Evolutionary conservation across 805 yeast genomes (phyloP), one percentile per base, ranked within the genome.

Genomic region (baker's yeast (Saccharomyces cerevisiae)): DNA sequence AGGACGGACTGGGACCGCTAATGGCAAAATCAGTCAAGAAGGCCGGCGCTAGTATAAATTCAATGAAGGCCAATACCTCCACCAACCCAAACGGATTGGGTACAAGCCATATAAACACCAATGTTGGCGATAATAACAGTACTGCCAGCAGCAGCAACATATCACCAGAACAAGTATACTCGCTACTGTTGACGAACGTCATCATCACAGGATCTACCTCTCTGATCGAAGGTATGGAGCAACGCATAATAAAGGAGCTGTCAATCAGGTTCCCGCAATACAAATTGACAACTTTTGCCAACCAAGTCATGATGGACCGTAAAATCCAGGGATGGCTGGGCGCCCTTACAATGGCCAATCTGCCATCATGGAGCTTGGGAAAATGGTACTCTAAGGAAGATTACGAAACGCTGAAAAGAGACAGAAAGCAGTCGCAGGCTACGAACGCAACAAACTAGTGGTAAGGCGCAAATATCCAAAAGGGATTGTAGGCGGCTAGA

Each of bases 321-420:
- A 78, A 80, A 59, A 82, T 80, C 62, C 85, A 89, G 55, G 76
- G 89, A 21, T 90, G 96, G 96, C 81, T 87, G 47, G 96, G 96
- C 29, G 96, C 94, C 51, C 58, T 57, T 27, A 58, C 67, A 1
- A 65, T 66, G 64, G 58, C 66, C 9, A 65, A 63, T 41, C 49
- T 67, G 41, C 70, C 69, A 9, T 55, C 60, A 14, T 67, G 69
- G 70, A 67, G 65, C 31, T 51, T 67, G 41, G 68, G 69, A 14
- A 57, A 64, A 36, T 64, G 70, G 69, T 58, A 60, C 47, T 56
- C 67, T 6, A 54, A 49, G 36, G 57, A 59, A 5, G 66, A 62
- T 29, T 62, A 61, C 55, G 61, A 61, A 24, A 22, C 26, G n/a
- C 51, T 56, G 22, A 56, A 31, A 41, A 26, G 41, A 6, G 46